Conservation (phyloP, 345 rosid species). For the Arabidopsis suecica region DNA sequence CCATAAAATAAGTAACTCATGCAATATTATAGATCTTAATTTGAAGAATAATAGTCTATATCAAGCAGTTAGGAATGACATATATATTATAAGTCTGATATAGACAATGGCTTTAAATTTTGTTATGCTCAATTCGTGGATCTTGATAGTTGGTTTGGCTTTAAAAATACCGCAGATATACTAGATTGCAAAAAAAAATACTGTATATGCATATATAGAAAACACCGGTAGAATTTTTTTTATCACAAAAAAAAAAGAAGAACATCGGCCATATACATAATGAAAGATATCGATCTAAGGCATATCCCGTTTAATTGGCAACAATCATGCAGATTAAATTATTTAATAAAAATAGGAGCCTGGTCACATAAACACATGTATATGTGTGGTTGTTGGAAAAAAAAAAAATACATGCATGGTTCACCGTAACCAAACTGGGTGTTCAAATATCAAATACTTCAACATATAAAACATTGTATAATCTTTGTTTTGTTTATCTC, state of each 20-base stretch:
- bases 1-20: background rate
- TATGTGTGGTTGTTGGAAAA: slow-evolving; percentile 4
- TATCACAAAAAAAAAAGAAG: slow-evolving; percentile 5
- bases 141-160: background rate
- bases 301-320: slow-evolving; percentile 38
- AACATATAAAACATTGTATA: background rate
- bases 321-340: slow-evolving; percentile 33
- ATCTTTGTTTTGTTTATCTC: background rate
- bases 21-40: background rate
- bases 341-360: slow-evolving; percentile 8
- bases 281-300: slow-evolving; percentile 22
- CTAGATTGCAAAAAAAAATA: background rate
- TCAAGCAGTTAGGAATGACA: slow-evolving; percentile 9
- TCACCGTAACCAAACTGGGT: slow-evolving; percentile 29
- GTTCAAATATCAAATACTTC: slow-evolving; percentile 14
- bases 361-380: slow-evolving; percentile 31
- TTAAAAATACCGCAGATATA: slow-evolving; percentile 1
- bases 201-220: background rate
- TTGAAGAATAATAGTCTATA: background rate
- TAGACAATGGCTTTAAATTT: slow-evolving; percentile 14
- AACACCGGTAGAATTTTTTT: background rate
- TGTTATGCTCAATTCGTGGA: slow-evolving; percentile 23
- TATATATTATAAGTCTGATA: background rate
- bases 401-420: slow-evolving; percentile 5
- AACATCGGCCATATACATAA: slow-evolving; percentile 19